phyloP scores from a whole-genome alignment of 176 grass and related monocot genomes.

The Zoysia japonica region DNA sequence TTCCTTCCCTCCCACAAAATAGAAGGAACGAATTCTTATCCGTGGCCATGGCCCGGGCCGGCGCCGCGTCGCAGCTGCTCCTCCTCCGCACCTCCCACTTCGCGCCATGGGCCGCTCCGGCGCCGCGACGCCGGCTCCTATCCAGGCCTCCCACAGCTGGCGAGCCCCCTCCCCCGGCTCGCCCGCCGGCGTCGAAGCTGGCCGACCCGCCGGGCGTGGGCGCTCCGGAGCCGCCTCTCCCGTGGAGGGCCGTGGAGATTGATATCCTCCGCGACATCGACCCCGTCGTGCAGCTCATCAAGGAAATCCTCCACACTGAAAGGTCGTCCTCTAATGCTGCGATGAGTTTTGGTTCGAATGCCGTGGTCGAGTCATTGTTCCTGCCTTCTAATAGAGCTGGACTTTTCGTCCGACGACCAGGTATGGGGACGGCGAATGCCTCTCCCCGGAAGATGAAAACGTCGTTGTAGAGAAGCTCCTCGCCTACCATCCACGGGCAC shows the following conservation, averaged over 20 bases:
- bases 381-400: not conserved
- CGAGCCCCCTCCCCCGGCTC: conserved; percentile 18
- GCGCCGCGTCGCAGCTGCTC: conserved; percentile 28
- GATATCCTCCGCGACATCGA: conserved; percentile 69
- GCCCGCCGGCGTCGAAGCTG: conserved; percentile 32
- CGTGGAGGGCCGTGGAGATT: conserved; percentile 57
- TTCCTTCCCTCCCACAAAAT: too few species aligned
- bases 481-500: conserved; percentile 64
- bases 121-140: conserved; percentile 29
- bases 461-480: conserved; percentile 75
- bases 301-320: conserved; percentile 85
- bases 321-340: conserved; percentile 37
- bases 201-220: conserved; percentile 13
- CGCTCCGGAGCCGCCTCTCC: conserved; percentile 19
- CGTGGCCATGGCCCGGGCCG: conserved; percentile 34
- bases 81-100: conserved; percentile 19
- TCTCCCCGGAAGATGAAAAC: conserved; percentile 62
- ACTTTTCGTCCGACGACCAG: conserved; percentile 37
- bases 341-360: conserved; percentile 10
- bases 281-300: conserved; percentile 54
- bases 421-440: conserved; percentile 70
- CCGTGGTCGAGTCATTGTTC: not conserved
- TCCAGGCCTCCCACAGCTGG: conserved; percentile 31
- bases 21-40: too few species aligned
- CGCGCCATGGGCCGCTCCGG: conserved; percentile 7